Conservation (phyloP, 2,329 filamentous ascomycete species). For the Parastagonospora avenae region DNA sequence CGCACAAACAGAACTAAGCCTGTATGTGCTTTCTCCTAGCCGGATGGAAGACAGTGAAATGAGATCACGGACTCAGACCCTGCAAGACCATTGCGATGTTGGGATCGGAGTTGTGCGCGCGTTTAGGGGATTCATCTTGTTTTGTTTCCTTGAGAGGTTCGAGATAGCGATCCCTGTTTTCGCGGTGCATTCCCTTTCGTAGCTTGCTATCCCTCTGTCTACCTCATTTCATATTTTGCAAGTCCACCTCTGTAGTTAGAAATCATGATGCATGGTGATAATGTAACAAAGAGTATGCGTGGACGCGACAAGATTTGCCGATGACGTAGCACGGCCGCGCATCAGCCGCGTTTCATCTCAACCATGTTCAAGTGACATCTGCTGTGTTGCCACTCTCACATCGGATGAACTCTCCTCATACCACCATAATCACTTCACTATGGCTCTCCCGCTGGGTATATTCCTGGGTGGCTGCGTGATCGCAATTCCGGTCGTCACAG, state of each 20-base stretch:
- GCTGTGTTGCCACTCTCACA: neutral
- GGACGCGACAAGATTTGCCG: neutral
- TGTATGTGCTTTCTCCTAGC: neutral
- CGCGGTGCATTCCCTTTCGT: no score
- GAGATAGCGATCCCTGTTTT: no score
- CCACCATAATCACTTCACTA: neutral
- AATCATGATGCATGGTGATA: neutral
- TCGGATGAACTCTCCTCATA: neutral
- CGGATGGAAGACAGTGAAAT: no score
- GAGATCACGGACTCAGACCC: no score
- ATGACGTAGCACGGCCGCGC: neutral
- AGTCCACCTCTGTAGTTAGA: no score
- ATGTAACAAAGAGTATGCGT: neutral
- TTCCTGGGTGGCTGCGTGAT: constrained; percentile 48
- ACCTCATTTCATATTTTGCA: no score
- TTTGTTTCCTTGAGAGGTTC: no score
- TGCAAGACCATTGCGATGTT: no score
- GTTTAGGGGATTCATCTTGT: no score
- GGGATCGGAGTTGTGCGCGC: no score
- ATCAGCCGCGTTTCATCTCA: neutral
- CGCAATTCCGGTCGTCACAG: constrained; percentile 57
- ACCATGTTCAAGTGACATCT: neutral
- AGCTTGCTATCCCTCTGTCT: no score
- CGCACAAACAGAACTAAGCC: neutral
- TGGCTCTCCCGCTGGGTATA: constrained; percentile 37